Evolutionary conservation across 768 basidiomycete genomes (phyloP), one percentile per base, ranked within the genome.

Genomic region (Porphyrellus cyaneotinctus): DNA sequence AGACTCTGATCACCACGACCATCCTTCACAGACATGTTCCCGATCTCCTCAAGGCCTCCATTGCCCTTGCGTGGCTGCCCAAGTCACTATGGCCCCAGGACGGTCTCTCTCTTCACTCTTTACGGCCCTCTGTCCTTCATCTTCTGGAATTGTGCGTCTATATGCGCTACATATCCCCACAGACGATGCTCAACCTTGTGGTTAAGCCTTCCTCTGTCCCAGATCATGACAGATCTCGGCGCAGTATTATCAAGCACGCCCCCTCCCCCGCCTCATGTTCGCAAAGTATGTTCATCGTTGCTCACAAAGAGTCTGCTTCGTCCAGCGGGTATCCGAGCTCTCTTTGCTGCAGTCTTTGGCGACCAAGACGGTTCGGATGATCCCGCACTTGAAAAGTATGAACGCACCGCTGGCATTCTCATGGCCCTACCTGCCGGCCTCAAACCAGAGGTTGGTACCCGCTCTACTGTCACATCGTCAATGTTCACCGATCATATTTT

Each of bases 11-110:
- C 52, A 72, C 76, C 13, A 78, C 85, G 2, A 77, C 78, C 2
- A 71, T 84, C 7, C 66, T 91, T 11, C 65, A 84, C 41, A 75
- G 76, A 44, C 83, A 91, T 61, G 60, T 79, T 3, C 64, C 75
- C 5, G 83, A 86, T 55, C 60, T 91, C 13, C 70, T 91, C 10
- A 75, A 71, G 39, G 80, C 85, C 10, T 75, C 81, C 28, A 74
- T 91, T 7, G 67, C 79, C 10, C 69, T 92, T 9, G 90, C 86
- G 2, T 92, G 89, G 89, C 73, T 88, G 9, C 87, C 85, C 6
- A 82, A 78, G 60, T 70, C 75, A 0, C 62, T 76, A 10, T 66
- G 72, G 7, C 66, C 71, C 0, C 72, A 76, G 14, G 57, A 69
- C 1, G 62, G 70, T 28, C 72, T 68, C n/a, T 64, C 75, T 31